A percentile compares a stretch with the other conserved stretches of the same genome.
Conservation (phyloP, 2,329 filamentous ascomycete species). For the Fusarium sp. region DNA sequence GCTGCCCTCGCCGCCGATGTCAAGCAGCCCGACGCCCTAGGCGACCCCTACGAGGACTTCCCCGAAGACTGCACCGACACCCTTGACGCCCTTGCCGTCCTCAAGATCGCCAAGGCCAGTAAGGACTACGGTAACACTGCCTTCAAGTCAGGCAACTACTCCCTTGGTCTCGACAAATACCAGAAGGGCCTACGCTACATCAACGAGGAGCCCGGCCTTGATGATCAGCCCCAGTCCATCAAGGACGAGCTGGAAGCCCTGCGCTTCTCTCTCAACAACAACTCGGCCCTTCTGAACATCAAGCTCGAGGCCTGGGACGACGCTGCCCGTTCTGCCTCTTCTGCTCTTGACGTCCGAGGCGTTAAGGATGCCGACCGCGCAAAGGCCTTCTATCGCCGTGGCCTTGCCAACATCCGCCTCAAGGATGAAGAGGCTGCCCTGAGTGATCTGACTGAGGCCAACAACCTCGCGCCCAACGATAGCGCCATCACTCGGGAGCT, state of each 20-base stretch:
- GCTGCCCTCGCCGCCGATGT: constrained; percentile 75
- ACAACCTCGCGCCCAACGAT: constrained; percentile 80
- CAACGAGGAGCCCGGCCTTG: constrained; percentile 83
- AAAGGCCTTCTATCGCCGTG: constrained; percentile 90
- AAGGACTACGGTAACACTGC: constrained; percentile 94
- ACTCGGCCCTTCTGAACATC: constrained; percentile 86
- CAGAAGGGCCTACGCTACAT: constrained; percentile 92
- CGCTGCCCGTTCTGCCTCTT: constrained; percentile 76
- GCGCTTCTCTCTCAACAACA: constrained; percentile 89
- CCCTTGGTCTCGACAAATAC: constrained; percentile 87
- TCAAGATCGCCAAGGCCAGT: constrained; percentile 84
- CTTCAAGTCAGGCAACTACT: constrained; percentile 83
- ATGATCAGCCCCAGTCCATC: constrained; percentile 77
- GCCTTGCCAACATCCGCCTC: constrained; percentile 77
- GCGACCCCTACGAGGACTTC: constrained; percentile 95
- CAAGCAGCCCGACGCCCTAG: constrained; percentile 81
- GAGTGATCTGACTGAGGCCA: constrained; percentile 80
- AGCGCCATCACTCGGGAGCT: constrained; percentile 81
- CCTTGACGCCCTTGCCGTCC: constrained; percentile 75
- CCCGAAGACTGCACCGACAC: constrained; percentile 82
- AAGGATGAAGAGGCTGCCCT: constrained; percentile 90
- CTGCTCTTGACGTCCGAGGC: constrained; percentile 76
- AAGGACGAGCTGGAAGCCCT: constrained; percentile 77
- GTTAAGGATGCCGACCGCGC: constrained; percentile 83
- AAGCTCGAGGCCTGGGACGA: constrained; percentile 82